phyloP scores from a whole-genome alignment of 2,329 filamentous ascomycete species.

The Clarireedia paspali region DNA sequence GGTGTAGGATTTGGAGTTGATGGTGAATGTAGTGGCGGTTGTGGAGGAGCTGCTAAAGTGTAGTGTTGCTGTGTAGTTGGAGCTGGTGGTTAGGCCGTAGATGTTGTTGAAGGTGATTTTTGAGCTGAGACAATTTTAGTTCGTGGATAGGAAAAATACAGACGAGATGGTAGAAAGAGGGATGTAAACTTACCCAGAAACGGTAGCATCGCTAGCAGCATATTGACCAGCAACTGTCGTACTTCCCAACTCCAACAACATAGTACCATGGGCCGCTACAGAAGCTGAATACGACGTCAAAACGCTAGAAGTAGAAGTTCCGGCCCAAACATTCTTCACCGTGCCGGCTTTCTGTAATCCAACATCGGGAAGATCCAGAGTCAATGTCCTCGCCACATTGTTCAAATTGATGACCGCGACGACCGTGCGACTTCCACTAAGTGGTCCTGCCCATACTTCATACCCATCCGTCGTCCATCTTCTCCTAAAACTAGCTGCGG shows the following conservation, averaged over 20 bases:
- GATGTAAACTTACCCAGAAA: slow-evolving; percentile 12
- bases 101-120: slow-evolving; percentile 16
- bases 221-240: slow-evolving; percentile 15
- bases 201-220: slow-evolving; percentile 8
- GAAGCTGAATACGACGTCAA: slow-evolving; percentile 17
- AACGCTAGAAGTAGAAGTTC: slow-evolving; percentile 8
- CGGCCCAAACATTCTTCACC: slow-evolving; percentile 22
- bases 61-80: slow-evolving; percentile 15
- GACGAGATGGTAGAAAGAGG: not conserved
- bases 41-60: slow-evolving; percentile 10
- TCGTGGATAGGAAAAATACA: not conserved
- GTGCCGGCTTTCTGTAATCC: slow-evolving; percentile 18
- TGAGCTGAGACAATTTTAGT: slow-evolving; percentile 7
- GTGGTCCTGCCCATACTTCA: slow-evolving; percentile 23
- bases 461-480: slow-evolving; percentile 23
- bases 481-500: slow-evolving; percentile 20
- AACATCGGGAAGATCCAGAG: slow-evolving; percentile 21
- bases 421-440: slow-evolving; percentile 18
- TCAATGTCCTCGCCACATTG: slow-evolving; percentile 14
- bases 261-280: slow-evolving; percentile 20
- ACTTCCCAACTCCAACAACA: slow-evolving; percentile 18
- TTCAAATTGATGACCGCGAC: slow-evolving; percentile 21
- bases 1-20: slow-evolving; percentile 11
- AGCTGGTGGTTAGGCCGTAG: slow-evolving; percentile 18
- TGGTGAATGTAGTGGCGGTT: slow-evolving; percentile 8